Evolutionary conservation across 2,329 filamentous ascomycete genomes (phyloP).

Genomic region (Aureobasidium melanogenum): DNA sequence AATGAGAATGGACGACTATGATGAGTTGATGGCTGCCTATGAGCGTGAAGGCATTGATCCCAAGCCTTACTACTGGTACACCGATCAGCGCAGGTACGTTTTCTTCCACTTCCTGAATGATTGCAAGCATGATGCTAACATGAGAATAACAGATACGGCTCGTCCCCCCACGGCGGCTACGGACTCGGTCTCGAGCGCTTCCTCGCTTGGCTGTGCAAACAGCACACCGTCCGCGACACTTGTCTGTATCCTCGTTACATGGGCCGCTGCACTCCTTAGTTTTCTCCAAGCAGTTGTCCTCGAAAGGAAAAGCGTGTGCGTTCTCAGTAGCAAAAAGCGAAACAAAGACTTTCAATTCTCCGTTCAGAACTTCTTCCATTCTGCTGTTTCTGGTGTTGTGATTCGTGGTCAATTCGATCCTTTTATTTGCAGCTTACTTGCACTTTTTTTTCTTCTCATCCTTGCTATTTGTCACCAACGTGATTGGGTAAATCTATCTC

Average conservation of each 20-base stretch:
- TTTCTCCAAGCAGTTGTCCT: not conserved
- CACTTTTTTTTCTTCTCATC: too few species aligned
- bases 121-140: not conserved
- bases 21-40: constrained; percentile 83
- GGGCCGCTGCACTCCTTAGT: constrained; percentile 65
- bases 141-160: constrained; percentile 61
- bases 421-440: too few species aligned
- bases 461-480: too few species aligned
- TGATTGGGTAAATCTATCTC: too few species aligned
- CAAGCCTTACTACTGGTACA: constrained; percentile 94
- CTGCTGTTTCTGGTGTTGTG: not conserved
- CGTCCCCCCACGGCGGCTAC: constrained; percentile 85
- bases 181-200: constrained; percentile 84
- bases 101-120: not conserved
- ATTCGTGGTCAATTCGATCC: too few species aligned
- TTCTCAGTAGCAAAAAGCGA: not conserved
- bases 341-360: not conserved
- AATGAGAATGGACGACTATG: constrained; percentile 91
- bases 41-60: constrained; percentile 78
- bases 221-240: constrained; percentile 57
- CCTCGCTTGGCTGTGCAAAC: constrained; percentile 58
- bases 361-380: not conserved
- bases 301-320: not conserved
- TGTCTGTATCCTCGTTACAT: constrained; percentile 76
- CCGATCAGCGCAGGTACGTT: constrained; percentile 85